phyloP scores from a whole-genome alignment of 257 asterid genomes.

The Capsicum rhomboideum region DNA sequence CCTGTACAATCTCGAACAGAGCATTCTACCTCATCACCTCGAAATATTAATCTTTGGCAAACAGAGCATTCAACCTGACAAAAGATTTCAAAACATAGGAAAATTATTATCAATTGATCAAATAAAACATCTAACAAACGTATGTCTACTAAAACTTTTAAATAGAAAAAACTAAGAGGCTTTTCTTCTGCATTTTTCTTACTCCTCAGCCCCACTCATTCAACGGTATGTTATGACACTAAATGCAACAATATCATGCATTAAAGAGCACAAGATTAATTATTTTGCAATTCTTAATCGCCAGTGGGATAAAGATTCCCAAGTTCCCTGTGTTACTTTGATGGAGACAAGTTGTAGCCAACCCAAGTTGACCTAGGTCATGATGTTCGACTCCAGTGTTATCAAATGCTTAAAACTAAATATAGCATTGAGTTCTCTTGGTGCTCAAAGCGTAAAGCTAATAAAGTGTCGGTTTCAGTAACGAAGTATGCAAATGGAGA shows the following conservation, averaged over 20 bases:
- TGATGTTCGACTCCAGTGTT: neutral
- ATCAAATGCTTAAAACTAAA: neutral
- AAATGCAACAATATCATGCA: neutral
- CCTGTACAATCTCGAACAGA: slow-evolving; percentile 54
- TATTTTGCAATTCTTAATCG: neutral
- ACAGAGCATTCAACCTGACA: slow-evolving; percentile 62
- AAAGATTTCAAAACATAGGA: neutral
- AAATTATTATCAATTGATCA: neutral
- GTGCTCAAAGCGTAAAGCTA: neutral
- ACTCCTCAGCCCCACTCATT: neutral
- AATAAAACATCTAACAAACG: neutral
- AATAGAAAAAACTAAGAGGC: neutral
- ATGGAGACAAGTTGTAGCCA: neutral
- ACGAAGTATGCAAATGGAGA: neutral
- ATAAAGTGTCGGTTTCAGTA: neutral
- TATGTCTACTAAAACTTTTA: neutral
- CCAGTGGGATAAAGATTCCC: neutral
- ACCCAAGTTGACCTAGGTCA: neutral
- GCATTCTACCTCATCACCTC: slow-evolving; percentile 46
- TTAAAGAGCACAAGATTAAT: neutral
- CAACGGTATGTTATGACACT: neutral
- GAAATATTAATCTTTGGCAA: slow-evolving; percentile 48
- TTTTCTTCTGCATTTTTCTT: neutral
- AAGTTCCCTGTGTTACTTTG: neutral
- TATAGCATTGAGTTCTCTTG: neutral